These are phyloP conservation scores for Gossypium thurberi DNA, from an alignment of 345 rosid species.

Conservation along the genomic window DNA sequence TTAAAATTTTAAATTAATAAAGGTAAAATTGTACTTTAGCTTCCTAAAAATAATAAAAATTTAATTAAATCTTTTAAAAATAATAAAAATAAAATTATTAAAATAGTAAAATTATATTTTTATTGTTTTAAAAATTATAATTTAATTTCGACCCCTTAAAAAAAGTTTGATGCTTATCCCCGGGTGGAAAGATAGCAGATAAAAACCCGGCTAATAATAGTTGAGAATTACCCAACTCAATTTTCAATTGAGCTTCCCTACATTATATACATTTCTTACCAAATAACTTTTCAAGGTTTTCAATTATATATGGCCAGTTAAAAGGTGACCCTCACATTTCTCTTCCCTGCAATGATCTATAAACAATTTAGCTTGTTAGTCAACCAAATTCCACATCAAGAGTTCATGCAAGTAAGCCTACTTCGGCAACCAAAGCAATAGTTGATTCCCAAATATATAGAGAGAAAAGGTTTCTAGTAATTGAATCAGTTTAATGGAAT, in stretches of 20 bases:
- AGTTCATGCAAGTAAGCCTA: neutral
- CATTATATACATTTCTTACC: neutral
- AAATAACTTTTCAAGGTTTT: neutral
- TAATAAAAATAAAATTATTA: no score
- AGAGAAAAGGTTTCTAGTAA: neutral
- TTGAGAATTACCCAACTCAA: neutral
- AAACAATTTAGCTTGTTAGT: neutral
- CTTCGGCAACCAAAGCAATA: neutral
- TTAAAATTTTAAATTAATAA: no score
- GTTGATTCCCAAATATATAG: neutral
- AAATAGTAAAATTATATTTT: no score
- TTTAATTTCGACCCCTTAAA: no score
- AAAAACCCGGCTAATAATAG: neutral
- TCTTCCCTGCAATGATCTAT: neutral
- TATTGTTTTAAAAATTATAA: no score
- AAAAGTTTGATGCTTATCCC: no score
- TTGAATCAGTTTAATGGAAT: neutral
- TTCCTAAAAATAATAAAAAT: no score
- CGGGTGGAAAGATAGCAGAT: neutral
- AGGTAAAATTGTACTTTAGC: no score
- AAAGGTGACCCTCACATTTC: neutral
- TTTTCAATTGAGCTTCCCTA: neutral
- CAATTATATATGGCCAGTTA: neutral
- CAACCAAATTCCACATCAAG: neutral
- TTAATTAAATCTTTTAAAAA: no score